Base-by-base conservation (phyloP, 352 stramenopile genomes). In the Globisporangium irregulare region DNA sequence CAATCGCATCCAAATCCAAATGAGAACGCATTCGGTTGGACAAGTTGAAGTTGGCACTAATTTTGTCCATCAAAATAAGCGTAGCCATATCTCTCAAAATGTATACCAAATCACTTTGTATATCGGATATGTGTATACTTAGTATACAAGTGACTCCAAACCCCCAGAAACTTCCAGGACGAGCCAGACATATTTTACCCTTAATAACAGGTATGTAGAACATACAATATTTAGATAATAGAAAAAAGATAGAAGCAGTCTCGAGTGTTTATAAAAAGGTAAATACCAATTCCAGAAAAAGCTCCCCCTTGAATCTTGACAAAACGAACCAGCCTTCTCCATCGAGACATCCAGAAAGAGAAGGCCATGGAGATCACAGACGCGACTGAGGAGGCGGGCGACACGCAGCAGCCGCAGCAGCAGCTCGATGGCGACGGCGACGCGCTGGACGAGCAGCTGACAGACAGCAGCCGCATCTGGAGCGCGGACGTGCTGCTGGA, bases 391-490 rank as follows among this genome's bases (percentile, higher is more conserved):
- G 14, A 15, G 12, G 12, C 38, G 10, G 38, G 38, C 38, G 38
- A 46, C 38, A 12, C 14, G 14, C 38, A 48, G 5, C 25, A 38
- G 24, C 24, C 14, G 14, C 38, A 48, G 5, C 25, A 38, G 24
- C 24, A 27, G 36, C 10, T 43, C 24, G 22, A 57, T 34, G 8
- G 60, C 34, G 70, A 80, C 38, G 38, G 38, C 38, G 38, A 46
- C 38, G 1, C 14, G 10, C 38, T 46, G 38, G 73, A 84, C 48
- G 77, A 86, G 53, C 56, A 56, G 22, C 60, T 82, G 54, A 76
- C 67, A 2, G 82, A 90, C 50, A 77, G 29, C 50, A 73, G 74
- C 12, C 80, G 82, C 71, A 89, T 84, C 62, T 91, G 82, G 82
- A 81, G 71, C 51, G 32, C 77, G 0, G 76, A 78, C 29, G 75